Evolutionary conservation across 2,329 filamentous ascomycete species (phyloP), one percentile per base, ranked within the genome.

Genomic region (Colletotrichum neosansevieriae): DNA sequence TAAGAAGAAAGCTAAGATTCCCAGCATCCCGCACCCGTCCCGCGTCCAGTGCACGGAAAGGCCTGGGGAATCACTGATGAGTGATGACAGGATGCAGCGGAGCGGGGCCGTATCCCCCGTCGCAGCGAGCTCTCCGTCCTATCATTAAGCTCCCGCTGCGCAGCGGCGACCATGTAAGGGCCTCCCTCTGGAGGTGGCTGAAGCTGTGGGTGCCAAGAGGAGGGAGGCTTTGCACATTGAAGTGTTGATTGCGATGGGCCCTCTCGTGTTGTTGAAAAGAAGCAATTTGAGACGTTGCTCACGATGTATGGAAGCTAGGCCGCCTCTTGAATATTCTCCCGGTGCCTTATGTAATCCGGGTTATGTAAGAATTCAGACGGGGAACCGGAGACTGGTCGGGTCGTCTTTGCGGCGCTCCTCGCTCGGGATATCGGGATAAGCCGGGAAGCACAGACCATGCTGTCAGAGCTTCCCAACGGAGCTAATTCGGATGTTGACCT

Each of bases 71-170:
- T n/a, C 29, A 15, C 19, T 59, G 65, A 59, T 45, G 19, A n/a
- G 54, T 68, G 65, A 65, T 68, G 65, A 68, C 65, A 68, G 65
- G 61, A 21, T 68, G 65, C 65, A 68, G 60, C 54, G 61, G 65
- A 34, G 61, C 49, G 65, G 65, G 61, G 65, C 61, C 65, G 65
- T 58, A 21, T 17, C 53, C 29, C 34, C 61, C 53, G 49, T 54
- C 17, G 32, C 49, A 34, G 19, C 34, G 32, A 19, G 12, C 21
- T 59, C 13, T 24, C 32, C 56, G 42, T 45, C 56, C 61, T 65
- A 60, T 59, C 61, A 59, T 12, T 34, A 36, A 29, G 17, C 42
- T 59, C 38, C 54, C 61, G 61, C 65, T 47, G 61, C 51, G 61
- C 58, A 50, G 38, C 47, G 58, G 19, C 58, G 47, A 56, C 51